Evolutionary conservation across 495 filamentous ascomycete genomes (phyloP).

Genomic region (Endocarpon pusillum): DNA sequence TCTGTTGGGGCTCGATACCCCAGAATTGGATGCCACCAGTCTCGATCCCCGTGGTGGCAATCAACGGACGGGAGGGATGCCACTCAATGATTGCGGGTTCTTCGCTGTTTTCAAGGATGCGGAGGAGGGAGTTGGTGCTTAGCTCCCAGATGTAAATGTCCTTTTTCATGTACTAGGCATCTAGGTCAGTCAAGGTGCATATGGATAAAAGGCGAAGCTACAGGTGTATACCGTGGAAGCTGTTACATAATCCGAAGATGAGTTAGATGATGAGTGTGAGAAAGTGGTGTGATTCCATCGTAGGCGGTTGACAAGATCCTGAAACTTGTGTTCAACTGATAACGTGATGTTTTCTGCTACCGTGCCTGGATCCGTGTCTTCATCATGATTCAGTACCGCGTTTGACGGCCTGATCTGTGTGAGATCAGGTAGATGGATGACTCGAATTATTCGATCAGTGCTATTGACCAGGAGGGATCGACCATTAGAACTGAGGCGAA

Average conservation of each 20-base stretch:
- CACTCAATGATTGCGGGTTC: constrained; percentile 92
- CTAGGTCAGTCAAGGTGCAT: too few species aligned
- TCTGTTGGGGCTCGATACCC: constrained; percentile 80
- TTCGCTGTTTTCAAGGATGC: constrained; percentile 91
- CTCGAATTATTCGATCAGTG: constrained; percentile 81
- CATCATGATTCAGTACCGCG: constrained; percentile 23
- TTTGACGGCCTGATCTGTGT: constrained; percentile 26
- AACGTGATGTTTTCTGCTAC: constrained; percentile 41
- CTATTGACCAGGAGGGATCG: constrained; percentile 77
- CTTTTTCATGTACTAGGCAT: constrained; percentile 89
- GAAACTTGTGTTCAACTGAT: constrained; percentile 92
- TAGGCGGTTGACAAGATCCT: constrained; percentile 87
- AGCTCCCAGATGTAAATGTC: constrained; percentile 98
- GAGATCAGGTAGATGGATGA: constrained; percentile 57
- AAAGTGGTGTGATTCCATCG: constrained; percentile 95
- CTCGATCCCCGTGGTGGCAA: constrained; percentile 82
- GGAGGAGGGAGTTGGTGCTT: constrained; percentile 77
- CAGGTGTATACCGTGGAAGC: too few species aligned
- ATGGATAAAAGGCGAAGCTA: too few species aligned
- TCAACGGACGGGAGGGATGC: constrained; percentile 78
- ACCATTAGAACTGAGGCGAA: constrained; percentile 69
- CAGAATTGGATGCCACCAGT: constrained; percentile 80
- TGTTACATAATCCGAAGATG: constrained; percentile 44
- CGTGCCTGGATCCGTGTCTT: not conserved
- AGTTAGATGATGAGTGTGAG: constrained; percentile 29